Base-by-base conservation (phyloP, 2,329 filamentous ascomycete species). In the Byssochlamys sp. region DNA sequence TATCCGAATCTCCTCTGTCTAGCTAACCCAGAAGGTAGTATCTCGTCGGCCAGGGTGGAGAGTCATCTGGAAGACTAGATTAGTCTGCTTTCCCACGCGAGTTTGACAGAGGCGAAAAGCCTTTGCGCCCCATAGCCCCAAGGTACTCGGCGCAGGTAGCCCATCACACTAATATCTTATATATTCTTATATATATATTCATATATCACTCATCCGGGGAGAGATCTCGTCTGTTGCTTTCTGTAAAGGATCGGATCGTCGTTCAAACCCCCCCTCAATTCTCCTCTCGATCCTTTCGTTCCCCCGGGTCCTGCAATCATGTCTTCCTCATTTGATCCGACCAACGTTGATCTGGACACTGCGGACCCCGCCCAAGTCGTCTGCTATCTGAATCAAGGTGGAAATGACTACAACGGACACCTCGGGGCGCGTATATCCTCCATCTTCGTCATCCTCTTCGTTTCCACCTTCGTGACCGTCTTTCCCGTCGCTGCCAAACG, bases 351-450 rank as follows among this genome's bases (percentile, higher is more conserved):
- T 58, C 69, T 80, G 25, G 66, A 70, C 51, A 75, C 69, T 1
- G 76, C 69, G 10, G 75, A 78, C 62, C 69, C 72, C 1, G 64
- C 63, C 2, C 67, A 76, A 2, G 67, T 84, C 51, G 71, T 81
- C 63, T 84, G 82, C 66, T 82, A 78, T 65, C 64, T 84, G 19
- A 68, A 73, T 10, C 58, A 65, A 2, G 69, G 67, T 2, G 68
- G 63, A 0, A 84, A 83, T 62, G 77, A 83, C 24, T 84, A 84
- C 63, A 73, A 83, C 61, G 81, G 82, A 25, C 72, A 68, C 3
- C 60, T 78, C 1, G 77, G 76, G 7, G 72, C 71, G 1, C 73
- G 75, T 2, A 69, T 76, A 63, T 78, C 65, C 26, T 66, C 77
- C 25, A 64, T 78, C 55, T 78, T 78, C 60, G 76, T 79, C 39